Evolutionary conservation across 352 stramenopile genomes (phyloP), one percentile per base, ranked within the genome.

Genomic region (Pythium insidiosum): DNA sequence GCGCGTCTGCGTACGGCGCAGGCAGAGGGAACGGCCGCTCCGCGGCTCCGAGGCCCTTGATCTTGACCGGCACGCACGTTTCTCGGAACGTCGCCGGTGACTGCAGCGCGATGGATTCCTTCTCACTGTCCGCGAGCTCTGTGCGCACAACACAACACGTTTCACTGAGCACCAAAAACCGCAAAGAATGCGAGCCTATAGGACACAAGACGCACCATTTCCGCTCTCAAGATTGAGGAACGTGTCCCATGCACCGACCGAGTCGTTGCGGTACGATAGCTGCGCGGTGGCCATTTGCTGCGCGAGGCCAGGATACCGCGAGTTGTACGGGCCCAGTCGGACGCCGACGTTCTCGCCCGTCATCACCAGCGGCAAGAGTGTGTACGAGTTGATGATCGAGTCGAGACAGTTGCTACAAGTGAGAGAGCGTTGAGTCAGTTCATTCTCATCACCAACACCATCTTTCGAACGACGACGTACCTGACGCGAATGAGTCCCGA

Each of bases 291-390:
- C 47, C 37, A 95, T 43, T 46, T 95, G 76, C 35, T 95, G 78
- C 28, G 68, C 73, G 16, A 98, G 73, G 9, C 79, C 76, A 4
- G 92, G 73, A 61, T 98, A 98, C 61, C 93, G 96, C 38, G 88
- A 88, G 61, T 98, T 98, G 82, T 97, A 98, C 2, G 95, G 95
- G 13, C 91, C 95, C 39, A 98, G 82, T 47, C 95, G 75, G 48
- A 96, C 95, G 20, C 77, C 89, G 2, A 96, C 76, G 67, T 98
- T 98, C 61, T 98, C 95, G 21, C 95, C 95, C 10, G 88, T 92
- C 38, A 98, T 73, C 52, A 98, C 83, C 30, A 95, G 65, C 16
- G 86, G 87, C 31, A 67, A 82, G 9, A 93, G 73, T 6, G 93
- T 96, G 63, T 97, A 98, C 19, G 94, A 61, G 50, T 90, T 95